Conservation (phyloP, 2,329 filamentous ascomycete species). For the Beauveria medogensis region DNA sequence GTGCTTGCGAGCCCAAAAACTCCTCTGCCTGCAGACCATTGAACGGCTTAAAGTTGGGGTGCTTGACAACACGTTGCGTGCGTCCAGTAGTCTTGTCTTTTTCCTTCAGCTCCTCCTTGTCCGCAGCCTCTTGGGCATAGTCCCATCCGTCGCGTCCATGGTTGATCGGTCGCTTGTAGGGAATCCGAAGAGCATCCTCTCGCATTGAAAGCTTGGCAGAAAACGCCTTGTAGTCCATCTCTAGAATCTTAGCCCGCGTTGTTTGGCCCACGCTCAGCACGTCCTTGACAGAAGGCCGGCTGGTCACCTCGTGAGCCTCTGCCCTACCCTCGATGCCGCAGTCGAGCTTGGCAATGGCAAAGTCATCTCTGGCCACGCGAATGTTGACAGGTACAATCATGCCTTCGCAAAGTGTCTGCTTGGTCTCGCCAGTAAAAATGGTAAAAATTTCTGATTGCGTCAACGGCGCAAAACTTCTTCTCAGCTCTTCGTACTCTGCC, state of each 20-base stretch:
- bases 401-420: constrained; percentile 70
- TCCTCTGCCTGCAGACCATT: constrained; percentile 90
- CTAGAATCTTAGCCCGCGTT: constrained; percentile 77
- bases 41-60: constrained; percentile 90
- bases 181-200: constrained; percentile 69
- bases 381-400: constrained; percentile 92
- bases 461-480: constrained; percentile 67
- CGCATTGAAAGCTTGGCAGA: constrained; percentile 75
- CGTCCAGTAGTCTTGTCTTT: constrained; percentile 81
- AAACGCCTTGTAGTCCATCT: constrained; percentile 80
- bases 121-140: constrained; percentile 67
- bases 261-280: constrained; percentile 75
- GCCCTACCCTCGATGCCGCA: constrained; percentile 89
- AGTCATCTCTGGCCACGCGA: constrained; percentile 81
- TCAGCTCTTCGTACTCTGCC: constrained; percentile 87
- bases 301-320: constrained; percentile 72
- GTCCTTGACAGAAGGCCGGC: constrained; percentile 61
- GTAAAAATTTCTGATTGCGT: constrained; percentile 78
- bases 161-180: constrained; percentile 61
- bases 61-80: constrained; percentile 91
- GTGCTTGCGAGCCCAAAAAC: constrained; percentile 75
- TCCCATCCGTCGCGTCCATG: constrained; percentile 82
- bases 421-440: constrained; percentile 92
- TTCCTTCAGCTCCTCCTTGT: constrained; percentile 75
- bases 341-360: constrained; percentile 87